These are phyloP conservation scores for Aspergillus conjunctus DNA, from an alignment of 495 filamentous ascomycete species.

Conservation along the genomic window DNA sequence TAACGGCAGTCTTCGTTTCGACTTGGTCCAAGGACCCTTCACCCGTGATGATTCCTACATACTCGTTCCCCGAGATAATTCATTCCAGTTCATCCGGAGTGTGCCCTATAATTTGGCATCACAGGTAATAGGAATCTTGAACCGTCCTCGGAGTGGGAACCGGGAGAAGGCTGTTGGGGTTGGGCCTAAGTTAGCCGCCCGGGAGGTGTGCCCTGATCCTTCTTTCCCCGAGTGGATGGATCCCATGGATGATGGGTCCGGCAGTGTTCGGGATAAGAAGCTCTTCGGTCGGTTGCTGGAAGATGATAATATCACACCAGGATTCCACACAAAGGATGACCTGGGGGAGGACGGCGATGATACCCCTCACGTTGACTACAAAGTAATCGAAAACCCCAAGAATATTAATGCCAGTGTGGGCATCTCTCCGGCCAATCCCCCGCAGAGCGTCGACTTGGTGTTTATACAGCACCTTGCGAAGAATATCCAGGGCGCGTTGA, in stretches of 20 bases:
- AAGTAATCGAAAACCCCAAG: not conserved
- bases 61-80: conserved; percentile 37
- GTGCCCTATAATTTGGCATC: conserved; percentile 18
- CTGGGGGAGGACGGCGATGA: conserved; percentile 18
- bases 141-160: not conserved
- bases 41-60: conserved; percentile 42
- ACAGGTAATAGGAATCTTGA: not conserved
- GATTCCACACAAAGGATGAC: not conserved
- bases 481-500: not conserved
- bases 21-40: conserved; percentile 44
- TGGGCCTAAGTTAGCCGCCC: not conserved
- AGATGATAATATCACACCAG: not conserved
- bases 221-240: not conserved
- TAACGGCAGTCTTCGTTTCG: conserved; percentile 40
- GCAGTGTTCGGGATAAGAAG: not conserved
- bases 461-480: not conserved
- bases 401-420: not conserved
- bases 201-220: not conserved
- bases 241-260: not conserved
- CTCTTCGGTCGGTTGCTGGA: not conserved
- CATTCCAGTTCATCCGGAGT: conserved; percentile 38
- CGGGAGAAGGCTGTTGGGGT: not conserved
- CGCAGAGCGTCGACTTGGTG: not conserved
- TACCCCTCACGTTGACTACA: conserved; percentile 11
- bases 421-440: not conserved